A percentile compares a stretch with the other conserved stretches of the same genome.
Conservation (phyloP, 2,329 filamentous ascomycete species). For the Elsinoe fawcettii region DNA sequence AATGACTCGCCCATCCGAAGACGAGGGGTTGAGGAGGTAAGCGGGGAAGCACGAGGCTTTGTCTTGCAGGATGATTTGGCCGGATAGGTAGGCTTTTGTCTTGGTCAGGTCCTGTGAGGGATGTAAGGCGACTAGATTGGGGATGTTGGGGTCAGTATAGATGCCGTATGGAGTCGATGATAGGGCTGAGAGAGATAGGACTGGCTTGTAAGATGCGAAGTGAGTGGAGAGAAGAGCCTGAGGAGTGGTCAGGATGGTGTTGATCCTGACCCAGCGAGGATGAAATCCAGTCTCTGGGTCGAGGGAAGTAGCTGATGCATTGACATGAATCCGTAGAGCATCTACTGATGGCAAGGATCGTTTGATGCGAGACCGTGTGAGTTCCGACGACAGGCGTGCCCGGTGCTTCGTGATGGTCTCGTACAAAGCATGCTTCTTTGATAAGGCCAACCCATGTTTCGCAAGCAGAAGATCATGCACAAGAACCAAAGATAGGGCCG, state of each 20-base stretch:
- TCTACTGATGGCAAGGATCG: slow-evolving; percentile 62
- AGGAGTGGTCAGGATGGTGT: slow-evolving; percentile 64
- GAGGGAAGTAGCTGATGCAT: slow-evolving; percentile 32
- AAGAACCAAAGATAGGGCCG: slow-evolving; percentile 70
- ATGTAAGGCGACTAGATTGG: slow-evolving; percentile 73
- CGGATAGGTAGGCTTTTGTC: slow-evolving; percentile 63
- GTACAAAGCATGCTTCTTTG: slow-evolving; percentile 68
- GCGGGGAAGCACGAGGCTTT: slow-evolving; percentile 97
- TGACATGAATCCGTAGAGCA: slow-evolving; percentile 53
- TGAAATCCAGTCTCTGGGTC: slow-evolving; percentile 44
- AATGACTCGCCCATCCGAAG: slow-evolving; percentile 67
- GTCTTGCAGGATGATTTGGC: slow-evolving; percentile 83
- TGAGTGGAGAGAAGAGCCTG: slow-evolving; percentile 66
- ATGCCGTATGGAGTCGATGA: slow-evolving; percentile 44
- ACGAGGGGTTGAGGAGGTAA: slow-evolving; percentile 65
- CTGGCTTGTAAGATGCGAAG: slow-evolving; percentile 57
- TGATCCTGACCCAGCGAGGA: slow-evolving; percentile 89
- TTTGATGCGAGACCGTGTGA: slow-evolving; percentile 69
- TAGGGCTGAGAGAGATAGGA: slow-evolving; percentile 50
- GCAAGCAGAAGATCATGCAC: slow-evolving; percentile 78
- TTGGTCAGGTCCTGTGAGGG: slow-evolving; percentile 64
- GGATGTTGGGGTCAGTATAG: slow-evolving; percentile 72
- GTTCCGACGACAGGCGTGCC: slow-evolving; percentile 69
- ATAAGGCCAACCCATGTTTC: slow-evolving; percentile 74
- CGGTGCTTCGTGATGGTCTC: slow-evolving; percentile 72